These are phyloP conservation scores for Pulveroboletus sp. DNA, from an alignment of 768 basidiomycete species.

Conservation along the genomic window DNA sequence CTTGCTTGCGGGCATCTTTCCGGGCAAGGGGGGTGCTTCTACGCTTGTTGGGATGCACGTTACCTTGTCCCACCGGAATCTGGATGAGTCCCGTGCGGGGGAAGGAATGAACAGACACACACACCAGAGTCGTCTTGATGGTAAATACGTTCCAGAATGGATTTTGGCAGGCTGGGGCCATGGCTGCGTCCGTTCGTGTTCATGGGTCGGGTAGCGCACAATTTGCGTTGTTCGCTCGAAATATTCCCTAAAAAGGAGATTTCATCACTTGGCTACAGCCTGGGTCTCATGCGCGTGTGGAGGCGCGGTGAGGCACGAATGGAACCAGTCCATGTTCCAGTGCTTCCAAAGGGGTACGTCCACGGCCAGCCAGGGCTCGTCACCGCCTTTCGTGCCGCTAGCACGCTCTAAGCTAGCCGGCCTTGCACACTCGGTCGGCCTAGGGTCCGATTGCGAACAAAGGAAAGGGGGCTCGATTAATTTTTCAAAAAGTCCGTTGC, in stretches of 20 bases:
- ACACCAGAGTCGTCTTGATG: constrained; percentile 12
- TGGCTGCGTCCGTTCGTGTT: constrained; percentile 8
- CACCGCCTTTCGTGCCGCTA: no score
- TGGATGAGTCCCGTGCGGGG: background rate
- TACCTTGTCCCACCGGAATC: background rate
- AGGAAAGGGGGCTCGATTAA: no score
- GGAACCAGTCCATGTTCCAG: no score
- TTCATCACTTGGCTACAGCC: no score
- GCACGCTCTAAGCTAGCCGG: no score
- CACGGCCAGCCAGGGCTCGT: no score
- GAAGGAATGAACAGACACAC: background rate
- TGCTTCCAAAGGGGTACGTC: no score
- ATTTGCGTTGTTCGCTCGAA: background rate
- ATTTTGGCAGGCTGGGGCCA: constrained; percentile 25
- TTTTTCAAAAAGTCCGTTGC: background rate
- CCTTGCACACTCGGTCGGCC: no score
- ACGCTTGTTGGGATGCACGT: constrained; percentile 2
- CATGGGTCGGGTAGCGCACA: constrained; percentile 3
- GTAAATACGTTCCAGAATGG: constrained; percentile 25
- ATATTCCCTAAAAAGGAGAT: background rate
- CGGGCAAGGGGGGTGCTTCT: constrained; percentile 34
- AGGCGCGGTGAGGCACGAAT: no score
- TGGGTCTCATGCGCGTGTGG: no score
- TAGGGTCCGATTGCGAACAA: background rate
- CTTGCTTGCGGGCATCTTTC: constrained; percentile 62